Percentiles rank a stretch among this genome's conserved stretches.
Evolutionary conservation across 768 basidiomycete species (phyloP).

Genomic region (Paxillus involutus): DNA sequence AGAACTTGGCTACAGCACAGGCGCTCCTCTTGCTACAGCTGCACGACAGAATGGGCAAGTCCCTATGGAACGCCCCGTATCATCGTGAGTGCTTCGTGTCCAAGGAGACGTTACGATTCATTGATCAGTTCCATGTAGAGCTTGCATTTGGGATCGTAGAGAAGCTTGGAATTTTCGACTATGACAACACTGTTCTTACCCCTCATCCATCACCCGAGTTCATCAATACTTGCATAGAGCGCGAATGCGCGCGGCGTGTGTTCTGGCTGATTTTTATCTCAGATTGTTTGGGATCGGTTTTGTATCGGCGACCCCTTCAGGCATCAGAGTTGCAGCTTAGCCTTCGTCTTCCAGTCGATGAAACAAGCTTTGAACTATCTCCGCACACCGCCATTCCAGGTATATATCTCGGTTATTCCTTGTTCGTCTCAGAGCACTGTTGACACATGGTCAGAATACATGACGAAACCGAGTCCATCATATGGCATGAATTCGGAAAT

Average conservation of each 20-base stretch:
- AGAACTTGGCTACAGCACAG: constrained; percentile 72
- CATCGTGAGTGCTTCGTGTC: constrained; percentile 26
- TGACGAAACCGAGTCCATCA: constrained; percentile 61
- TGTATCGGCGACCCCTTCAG: constrained; percentile 35
- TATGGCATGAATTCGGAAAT: constrained; percentile 55
- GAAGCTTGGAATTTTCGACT: constrained; percentile 61
- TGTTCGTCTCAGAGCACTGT: not conserved
- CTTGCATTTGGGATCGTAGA: constrained; percentile 64
- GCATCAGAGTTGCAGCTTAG: constrained; percentile 46
- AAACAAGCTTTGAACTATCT: constrained; percentile 76
- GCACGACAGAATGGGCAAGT: constrained; percentile 53
- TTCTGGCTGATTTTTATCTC: constrained; percentile 78
- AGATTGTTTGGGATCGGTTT: constrained; percentile 45
- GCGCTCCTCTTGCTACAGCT: constrained; percentile 72
- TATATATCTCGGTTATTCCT: constrained; percentile 9
- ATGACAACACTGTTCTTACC: constrained; percentile 60
- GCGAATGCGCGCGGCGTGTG: constrained; percentile 76
- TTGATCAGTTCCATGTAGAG: constrained; percentile 42
- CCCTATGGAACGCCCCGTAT: constrained; percentile 29
- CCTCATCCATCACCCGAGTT: constrained; percentile 59
- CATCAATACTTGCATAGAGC: constrained; percentile 63
- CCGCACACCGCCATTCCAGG: constrained; percentile 38
- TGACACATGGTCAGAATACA: constrained; percentile 51
- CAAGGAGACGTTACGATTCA: not conserved
- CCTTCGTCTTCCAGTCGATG: constrained; percentile 76